Evolutionary conservation across 176 grass and related monocot genomes (phyloP).

Genomic region (Leersia perrieri): DNA sequence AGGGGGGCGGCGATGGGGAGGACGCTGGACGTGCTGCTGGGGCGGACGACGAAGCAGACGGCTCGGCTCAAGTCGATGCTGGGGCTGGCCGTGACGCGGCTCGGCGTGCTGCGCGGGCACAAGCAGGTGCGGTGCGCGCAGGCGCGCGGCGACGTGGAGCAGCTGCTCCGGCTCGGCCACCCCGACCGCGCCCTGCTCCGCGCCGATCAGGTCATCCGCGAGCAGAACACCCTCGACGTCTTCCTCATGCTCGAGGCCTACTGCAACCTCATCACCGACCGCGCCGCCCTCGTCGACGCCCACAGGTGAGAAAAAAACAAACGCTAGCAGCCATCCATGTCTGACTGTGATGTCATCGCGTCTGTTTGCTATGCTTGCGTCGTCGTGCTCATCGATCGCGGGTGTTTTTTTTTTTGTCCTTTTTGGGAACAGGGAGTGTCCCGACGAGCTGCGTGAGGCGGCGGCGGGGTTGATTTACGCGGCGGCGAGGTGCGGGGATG

Average conservation of each 20-base stretch:
- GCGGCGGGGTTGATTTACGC: slow-evolving; percentile 69
- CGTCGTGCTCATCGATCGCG: not conserved
- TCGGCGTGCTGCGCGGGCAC: slow-evolving; percentile 60
- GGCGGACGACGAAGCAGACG: slow-evolving; percentile 64
- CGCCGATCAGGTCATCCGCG: slow-evolving; percentile 77
- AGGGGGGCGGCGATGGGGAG: slow-evolving; percentile 41
- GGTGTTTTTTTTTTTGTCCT: not conserved
- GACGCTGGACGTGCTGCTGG: slow-evolving; percentile 71
- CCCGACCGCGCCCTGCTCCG: slow-evolving; percentile 77
- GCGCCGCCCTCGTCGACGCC: slow-evolving; percentile 49
- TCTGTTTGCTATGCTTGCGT: not conserved
- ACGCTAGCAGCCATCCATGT: not conserved
- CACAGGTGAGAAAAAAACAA: slow-evolving; percentile 18
- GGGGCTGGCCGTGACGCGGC: slow-evolving; percentile 39
- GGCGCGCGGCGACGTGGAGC: slow-evolving; percentile 63
- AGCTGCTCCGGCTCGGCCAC: slow-evolving; percentile 75
- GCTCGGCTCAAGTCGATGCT: slow-evolving; percentile 55
- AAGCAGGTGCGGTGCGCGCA: slow-evolving; percentile 58
- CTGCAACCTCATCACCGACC: slow-evolving; percentile 58
- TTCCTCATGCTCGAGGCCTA: slow-evolving; percentile 61
- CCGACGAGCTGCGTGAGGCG: slow-evolving; percentile 83
- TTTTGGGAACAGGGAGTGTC: slow-evolving; percentile 43
- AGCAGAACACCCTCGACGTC: slow-evolving; percentile 69
- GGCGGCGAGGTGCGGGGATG: slow-evolving; percentile 62
- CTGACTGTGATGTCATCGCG: not conserved